Percentiles rank a stretch among this genome's conserved stretches.
Conservation (phyloP, 1,284 basidiomycete genomes). For the Volvariella volvacea region DNA sequence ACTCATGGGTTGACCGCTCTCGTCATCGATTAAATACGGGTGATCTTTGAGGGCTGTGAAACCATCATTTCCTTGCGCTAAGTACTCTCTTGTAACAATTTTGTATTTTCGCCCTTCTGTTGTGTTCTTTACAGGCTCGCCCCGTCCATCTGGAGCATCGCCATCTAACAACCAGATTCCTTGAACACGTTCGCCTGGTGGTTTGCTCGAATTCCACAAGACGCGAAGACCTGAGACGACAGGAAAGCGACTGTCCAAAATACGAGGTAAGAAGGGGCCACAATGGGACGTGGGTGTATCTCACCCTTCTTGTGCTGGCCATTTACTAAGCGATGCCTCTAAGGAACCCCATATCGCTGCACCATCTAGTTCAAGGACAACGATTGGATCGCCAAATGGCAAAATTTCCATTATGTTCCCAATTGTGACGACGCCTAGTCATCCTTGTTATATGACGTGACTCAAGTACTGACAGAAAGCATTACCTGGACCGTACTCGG, state of each 20-base stretch:
- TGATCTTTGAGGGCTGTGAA: conserved; percentile 66
- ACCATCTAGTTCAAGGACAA: conserved; percentile 82
- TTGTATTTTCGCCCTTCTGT: conserved; percentile 59
- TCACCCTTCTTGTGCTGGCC: conserved; percentile 89
- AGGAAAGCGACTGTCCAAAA: conserved; percentile 69
- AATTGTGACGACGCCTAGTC: conserved; percentile 66
- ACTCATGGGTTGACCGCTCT: conserved; percentile 79
- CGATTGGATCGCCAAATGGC: conserved; percentile 83
- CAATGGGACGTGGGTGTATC: conserved; percentile 14
- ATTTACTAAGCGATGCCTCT: conserved; percentile 70
- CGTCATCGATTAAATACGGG: conserved; percentile 76
- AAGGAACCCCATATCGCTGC: conserved; percentile 77
- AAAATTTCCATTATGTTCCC: conserved; percentile 85
- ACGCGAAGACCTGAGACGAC: conserved; percentile 83
- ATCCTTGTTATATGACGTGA: conserved; percentile 8
- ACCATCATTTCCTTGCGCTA: conserved; percentile 79
- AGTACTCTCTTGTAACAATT: conserved; percentile 72
- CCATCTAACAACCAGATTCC: conserved; percentile 59
- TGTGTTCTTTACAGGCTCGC: conserved; percentile 47
- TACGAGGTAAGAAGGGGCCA: too few relatives aligned
- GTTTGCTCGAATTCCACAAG: conserved; percentile 77
- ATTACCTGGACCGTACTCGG: conserved; percentile 71
- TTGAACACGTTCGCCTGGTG: conserved; percentile 65
- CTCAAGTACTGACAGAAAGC: not conserved
- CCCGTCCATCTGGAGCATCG: conserved; percentile 29